A percentile compares a stretch with the other conserved stretches of the same genome.
Conservation (phyloP, 1,284 basidiomycete genomes). For the Ustanciosporium gigantosporum region DNA sequence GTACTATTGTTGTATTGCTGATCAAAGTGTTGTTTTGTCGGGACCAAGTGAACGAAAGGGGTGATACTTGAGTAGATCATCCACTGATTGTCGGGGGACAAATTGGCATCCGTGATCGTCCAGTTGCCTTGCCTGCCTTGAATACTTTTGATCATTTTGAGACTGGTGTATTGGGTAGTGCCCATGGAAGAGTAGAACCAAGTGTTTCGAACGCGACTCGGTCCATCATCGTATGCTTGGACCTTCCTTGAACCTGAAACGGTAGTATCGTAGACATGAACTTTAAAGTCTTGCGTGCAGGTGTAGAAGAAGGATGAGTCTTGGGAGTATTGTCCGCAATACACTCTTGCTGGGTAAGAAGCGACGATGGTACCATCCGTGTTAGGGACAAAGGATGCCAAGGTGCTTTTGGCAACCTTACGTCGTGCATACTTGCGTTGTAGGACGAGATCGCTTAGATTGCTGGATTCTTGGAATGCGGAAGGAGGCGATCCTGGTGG, state of each 20-base stretch:
- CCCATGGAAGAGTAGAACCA: conserved; percentile 39
- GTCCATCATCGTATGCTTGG: conserved; percentile 30
- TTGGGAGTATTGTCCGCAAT: conserved; percentile 86
- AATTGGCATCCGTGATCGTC: conserved; percentile 74
- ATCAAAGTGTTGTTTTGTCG: conserved; percentile 65
- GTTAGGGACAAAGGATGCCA: conserved; percentile 73
- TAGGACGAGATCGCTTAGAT: conserved; percentile 27
- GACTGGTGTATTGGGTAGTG: conserved; percentile 62
- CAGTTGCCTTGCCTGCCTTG: conserved; percentile 50
- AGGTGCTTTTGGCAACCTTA: conserved; percentile 62
- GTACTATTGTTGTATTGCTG: conserved; percentile 26
- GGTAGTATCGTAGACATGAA: conserved; percentile 62
- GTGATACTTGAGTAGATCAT: conserved; percentile 74
- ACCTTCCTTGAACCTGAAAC: conserved; percentile 17
- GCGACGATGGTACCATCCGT: conserved; percentile 84
- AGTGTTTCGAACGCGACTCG: conserved; percentile 16
- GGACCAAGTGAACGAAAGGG: conserved; percentile 80
- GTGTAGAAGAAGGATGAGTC: conserved; percentile 63
- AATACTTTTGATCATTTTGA: conserved; percentile 56
- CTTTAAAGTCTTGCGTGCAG: conserved; percentile 71
- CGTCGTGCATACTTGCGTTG: conserved; percentile 39
- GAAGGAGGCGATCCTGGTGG: conserved; percentile 24
- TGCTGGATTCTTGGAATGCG: conserved; percentile 25
- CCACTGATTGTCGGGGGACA: conserved; percentile 89
- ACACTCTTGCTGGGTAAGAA: conserved; percentile 77